Conservation (phyloP, 306 rosid genomes). For the Fagus sylvatica region DNA sequence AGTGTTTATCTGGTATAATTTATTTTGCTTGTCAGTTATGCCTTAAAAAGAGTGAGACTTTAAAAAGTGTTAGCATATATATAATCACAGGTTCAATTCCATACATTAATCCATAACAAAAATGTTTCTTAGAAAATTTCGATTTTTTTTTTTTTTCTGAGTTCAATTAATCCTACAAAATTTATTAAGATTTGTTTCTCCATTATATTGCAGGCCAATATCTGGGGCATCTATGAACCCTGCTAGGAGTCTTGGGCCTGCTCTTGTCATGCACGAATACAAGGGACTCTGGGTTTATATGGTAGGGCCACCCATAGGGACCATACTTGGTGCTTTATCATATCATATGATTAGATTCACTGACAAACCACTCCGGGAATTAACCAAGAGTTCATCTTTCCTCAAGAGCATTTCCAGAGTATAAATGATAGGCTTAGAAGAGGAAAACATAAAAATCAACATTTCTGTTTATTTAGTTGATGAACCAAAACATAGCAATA, state of each 20-base stretch:
- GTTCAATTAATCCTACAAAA: too few species aligned
- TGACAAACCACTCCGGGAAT: conserved; percentile 50
- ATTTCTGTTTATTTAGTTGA: not conserved
- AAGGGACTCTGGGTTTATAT: conserved; percentile 53
- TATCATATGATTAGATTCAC: conserved; percentile 55
- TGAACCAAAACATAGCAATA: not conserved
- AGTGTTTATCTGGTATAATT: too few species aligned
- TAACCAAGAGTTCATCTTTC: conserved; percentile 33
- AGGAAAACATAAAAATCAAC: not conserved
- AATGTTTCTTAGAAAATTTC: not conserved
- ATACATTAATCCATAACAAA: too few species aligned
- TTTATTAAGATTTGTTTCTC: not conserved
- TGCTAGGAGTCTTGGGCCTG: conserved; percentile 72
- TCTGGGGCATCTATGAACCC: conserved; percentile 83
- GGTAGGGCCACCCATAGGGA: conserved; percentile 47
- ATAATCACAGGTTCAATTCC: too few species aligned
- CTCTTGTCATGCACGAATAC: conserved; percentile 43
- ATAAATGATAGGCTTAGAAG: not conserved
- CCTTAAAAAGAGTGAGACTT: too few species aligned
- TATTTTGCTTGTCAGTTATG: too few species aligned
- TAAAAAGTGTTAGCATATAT: too few species aligned
- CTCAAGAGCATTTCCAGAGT: conserved; percentile 33
- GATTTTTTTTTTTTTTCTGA: not conserved
- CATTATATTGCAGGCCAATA: conserved; percentile 35
- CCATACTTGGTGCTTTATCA: conserved; percentile 47